Evolutionary conservation across 371 early-diverging fungal species (phyloP), one percentile per base, ranked within the genome.

Genomic region (Nosema muscidifuracis): DNA sequence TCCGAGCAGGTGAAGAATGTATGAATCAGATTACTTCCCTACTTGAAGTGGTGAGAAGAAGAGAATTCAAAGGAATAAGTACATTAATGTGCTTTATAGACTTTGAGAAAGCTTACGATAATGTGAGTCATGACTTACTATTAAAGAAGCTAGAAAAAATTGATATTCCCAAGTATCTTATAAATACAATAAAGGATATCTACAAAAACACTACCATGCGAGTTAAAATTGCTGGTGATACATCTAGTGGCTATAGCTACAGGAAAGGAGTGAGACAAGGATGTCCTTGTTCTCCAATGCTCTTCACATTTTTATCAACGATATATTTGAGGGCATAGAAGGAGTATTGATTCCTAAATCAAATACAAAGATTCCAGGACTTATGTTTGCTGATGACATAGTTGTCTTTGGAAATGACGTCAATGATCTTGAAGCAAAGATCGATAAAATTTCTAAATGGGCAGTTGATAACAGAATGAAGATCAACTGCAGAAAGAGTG

Each of bases 271-370:
- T 72, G 3, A 62, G 65, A 65, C 62, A 72, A 36, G 73, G 73
- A 28, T 72, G 73, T 31, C 66, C 73, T 13, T 3, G n/a, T 12
- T 51, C 55, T 13, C 73, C 73, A 10, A 34, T 67, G 10, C 56
- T 72, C 18, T 72, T 72, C 33, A 42, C 22, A 9, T 72, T 3
- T 72, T 33, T 47, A 72, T 72, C n/a, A 62, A 72, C 31, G 73
- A 65, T 40, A 13, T 72, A 6, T 33, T 72, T 15, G 50, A 65
- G 1, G 34, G 66, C 24, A 43, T 51, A 15, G 40, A 34, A 28
- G 73, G 73, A n/a, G 36, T 72, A 7, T 40, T 40, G 40, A 40
- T 15, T 15, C 64, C 71, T 13, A 20, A 16, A 40, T 6, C 34
- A 7, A 26, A 67, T 9, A 12, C 43, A 26, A 34, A 20, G 6